A percentile compares a stretch with the other conserved stretches of the same genome.
phyloP scores from a whole-genome alignment of 2,329 filamentous ascomycete genomes.

The Venturia pyrina region DNA sequence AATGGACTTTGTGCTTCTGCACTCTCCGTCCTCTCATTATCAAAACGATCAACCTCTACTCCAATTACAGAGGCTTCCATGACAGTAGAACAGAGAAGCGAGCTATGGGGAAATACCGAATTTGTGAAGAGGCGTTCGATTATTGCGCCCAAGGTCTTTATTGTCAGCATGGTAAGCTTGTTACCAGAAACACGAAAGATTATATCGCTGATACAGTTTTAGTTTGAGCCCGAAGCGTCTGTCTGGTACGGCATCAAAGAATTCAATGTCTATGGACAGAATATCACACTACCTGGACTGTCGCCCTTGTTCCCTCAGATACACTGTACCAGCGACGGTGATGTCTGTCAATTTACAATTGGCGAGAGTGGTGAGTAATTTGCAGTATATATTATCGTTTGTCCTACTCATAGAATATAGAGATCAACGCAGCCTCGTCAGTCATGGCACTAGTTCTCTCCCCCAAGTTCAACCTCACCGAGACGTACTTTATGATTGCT shows the following conservation, averaged over 20 bases:
- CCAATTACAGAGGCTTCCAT: not conserved
- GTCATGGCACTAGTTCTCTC: conserved; percentile 55
- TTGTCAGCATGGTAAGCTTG: conserved; percentile 43
- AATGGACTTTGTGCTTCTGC: not conserved
- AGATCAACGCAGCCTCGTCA: conserved; percentile 65
- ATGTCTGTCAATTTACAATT: conserved; percentile 58
- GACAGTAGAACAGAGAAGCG: not conserved
- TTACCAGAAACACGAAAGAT: not conserved
- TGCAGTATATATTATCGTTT: not conserved
- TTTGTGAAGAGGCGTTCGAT: conserved; percentile 25
- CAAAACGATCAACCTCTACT: not conserved
- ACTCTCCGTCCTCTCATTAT: not conserved
- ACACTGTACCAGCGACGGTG: conserved; percentile 51
- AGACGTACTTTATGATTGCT: conserved; percentile 61
- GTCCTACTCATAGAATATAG: conserved; percentile 21
- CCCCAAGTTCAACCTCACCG: conserved; percentile 50
- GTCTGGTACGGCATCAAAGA: conserved; percentile 48
- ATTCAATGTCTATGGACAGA: conserved; percentile 46
- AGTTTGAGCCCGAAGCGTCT: conserved; percentile 29
- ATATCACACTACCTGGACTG: conserved; percentile 51
- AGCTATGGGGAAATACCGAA: not conserved
- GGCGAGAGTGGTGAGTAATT: conserved; percentile 40
- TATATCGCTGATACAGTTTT: not conserved
- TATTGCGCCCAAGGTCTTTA: conserved; percentile 50
- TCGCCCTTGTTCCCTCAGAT: conserved; percentile 56